These are phyloP conservation scores for Panicum miliaceum DNA, from an alignment of 176 grass and related monocot species.

Conservation along the genomic window DNA sequence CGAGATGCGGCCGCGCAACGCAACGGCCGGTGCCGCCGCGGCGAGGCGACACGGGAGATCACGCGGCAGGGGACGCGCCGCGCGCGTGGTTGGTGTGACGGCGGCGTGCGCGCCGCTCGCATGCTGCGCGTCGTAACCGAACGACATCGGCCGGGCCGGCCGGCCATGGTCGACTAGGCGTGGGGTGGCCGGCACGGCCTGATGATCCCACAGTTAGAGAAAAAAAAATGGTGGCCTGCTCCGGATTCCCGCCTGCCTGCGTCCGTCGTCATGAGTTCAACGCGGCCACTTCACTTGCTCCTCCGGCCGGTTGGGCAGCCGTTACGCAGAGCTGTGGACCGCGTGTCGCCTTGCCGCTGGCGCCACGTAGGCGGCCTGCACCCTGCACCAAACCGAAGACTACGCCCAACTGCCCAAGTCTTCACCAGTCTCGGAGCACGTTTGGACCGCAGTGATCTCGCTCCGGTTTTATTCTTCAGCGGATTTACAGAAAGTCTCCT, in stretches of 20 bases:
- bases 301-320: not conserved
- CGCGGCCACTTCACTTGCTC: not conserved
- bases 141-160: not conserved
- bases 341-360: not conserved
- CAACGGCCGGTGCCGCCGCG: constrained; percentile 3
- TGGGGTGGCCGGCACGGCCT: no score
- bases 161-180: not conserved
- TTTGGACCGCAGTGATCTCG: not conserved
- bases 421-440: not conserved
- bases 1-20: constrained; percentile 26
- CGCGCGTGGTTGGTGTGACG: constrained; percentile 43
- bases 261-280: not conserved
- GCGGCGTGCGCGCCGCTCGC: constrained; percentile 14
- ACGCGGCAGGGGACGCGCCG: not conserved
- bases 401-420: not conserved
- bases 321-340: not conserved
- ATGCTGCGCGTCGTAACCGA: constrained; percentile 34
- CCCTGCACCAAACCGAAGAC: not conserved
- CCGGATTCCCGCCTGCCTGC: not conserved
- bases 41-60: constrained; percentile 22
- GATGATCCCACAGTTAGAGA: no score
- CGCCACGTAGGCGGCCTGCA: not conserved
- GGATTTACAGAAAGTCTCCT: no score
- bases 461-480: not conserved
- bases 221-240: not conserved